Base-by-base conservation (phyloP, 73 alveolate species). In the Paramecium caudatum region DNA sequence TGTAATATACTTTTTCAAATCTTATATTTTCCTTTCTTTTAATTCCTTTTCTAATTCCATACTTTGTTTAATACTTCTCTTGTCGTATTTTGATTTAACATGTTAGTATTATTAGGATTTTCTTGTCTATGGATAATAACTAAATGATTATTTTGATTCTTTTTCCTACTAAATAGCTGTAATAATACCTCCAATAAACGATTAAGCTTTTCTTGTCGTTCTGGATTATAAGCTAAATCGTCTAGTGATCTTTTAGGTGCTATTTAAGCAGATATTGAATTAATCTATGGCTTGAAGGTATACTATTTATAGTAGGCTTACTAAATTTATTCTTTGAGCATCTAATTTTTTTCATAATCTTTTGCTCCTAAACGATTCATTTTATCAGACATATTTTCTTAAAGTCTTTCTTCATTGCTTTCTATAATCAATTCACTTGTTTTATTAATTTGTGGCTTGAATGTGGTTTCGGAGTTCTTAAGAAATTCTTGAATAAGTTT, bases 381-480 rank as follows among this genome's bases (percentile, higher is more conserved):
- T 39, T 86, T 86, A 62, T 86, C 87, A 5, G 63, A 13, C 23
- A 81, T 36, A 12, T 70, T 63, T 32, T 86, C 93, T 13, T 47
- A 17, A 2, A 78, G 39, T 63, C 93, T 86, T n/a, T 86, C 93
- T 43, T 86, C 93, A 63, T 86, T 78, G 33, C 90, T 78, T 62
- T 86, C 93, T 15, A 86, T 21, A 7, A 86, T 37, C 34, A 55
- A 25, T n/a, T 61, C 84, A 63, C 93, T 86, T 12, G 46, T 43
- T 86, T 63, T 45, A 62, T 86, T 86, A 2, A 86, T 50, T 10
- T 36, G 9, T 17, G 93, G 93, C 17, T 86, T 86, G 32, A 86
- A 86, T 10, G 87, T 61, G 43, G 36, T 46, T 34, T 86, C 90
- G 10, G 85, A 55, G 43, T 83, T 83, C 36, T 32, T 63, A 2